Conservation (phyloP, 2,329 filamentous ascomycete species). For the Botrytis deweyae region DNA sequence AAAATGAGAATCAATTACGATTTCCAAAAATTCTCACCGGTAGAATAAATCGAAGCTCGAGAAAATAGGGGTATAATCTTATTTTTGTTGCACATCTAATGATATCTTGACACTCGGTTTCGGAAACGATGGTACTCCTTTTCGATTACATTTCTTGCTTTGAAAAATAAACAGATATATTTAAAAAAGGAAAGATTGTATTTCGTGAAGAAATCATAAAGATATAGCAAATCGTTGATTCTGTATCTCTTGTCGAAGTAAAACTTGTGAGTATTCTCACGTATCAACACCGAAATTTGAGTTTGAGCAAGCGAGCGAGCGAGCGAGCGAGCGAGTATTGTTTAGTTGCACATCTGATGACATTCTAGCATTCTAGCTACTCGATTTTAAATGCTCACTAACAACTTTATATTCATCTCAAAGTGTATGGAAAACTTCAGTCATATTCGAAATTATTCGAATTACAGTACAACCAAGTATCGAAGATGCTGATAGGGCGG, state of each 20-base stretch:
- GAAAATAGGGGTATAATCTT: not conserved
- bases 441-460: not conserved
- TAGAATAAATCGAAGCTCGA: not conserved
- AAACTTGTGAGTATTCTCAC: not conserved
- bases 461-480: no score
- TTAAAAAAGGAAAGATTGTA: not conserved
- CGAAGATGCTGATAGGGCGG: accelerated
- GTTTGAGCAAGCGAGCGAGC: not conserved
- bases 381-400: not conserved
- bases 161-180: not conserved
- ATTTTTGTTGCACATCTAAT: not conserved
- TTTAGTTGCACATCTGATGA: not conserved
- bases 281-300: not conserved
- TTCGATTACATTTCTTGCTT: not conserved
- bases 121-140: accelerated
- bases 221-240: accelerated
- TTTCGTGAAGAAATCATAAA: accelerated
- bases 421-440: not conserved
- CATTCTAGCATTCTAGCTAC: no score
- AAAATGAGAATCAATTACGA: not conserved
- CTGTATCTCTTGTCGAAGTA: not conserved
- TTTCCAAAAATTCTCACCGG: not conserved
- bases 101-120: not conserved
- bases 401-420: not conserved
- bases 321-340: not conserved